phyloP scores from a whole-genome alignment of 495 filamentous ascomycete species.

The Margaritispora aquatica region DNA sequence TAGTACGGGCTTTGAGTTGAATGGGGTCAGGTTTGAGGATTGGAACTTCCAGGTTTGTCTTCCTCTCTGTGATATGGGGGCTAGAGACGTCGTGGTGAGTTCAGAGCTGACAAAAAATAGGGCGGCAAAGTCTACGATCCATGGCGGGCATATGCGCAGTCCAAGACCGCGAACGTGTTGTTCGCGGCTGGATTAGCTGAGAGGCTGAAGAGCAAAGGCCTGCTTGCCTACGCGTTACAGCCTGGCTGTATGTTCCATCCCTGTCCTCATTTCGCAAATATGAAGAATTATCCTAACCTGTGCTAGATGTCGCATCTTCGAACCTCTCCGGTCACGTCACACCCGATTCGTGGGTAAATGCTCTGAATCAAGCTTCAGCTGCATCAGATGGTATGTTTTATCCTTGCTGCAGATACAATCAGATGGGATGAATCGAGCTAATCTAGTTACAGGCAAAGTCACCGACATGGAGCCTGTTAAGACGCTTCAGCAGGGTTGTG shows the following conservation, averaged over 20 bases:
- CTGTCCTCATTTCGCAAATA: neutral
- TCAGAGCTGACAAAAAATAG: neutral
- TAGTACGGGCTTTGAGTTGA: slow-evolving; percentile 1
- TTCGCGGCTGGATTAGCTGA: slow-evolving; percentile 41
- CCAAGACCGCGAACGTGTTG: slow-evolving; percentile 55
- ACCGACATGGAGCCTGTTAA: slow-evolving; percentile 2
- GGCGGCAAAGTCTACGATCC: slow-evolving; percentile 4
- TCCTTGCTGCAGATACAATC: neutral
- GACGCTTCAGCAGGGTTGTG: slow-evolving; percentile 14
- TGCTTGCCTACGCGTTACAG: slow-evolving; percentile 20
- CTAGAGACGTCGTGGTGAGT: neutral
- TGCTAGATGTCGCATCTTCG: neutral
- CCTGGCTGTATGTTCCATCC: slow-evolving; percentile 22
- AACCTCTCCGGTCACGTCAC: slow-evolving; percentile 4
- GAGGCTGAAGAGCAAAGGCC: slow-evolving; percentile 22
- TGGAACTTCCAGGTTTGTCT: slow-evolving; percentile 11
- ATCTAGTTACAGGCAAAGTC: neutral
- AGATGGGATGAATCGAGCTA: neutral
- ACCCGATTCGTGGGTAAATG: neutral
- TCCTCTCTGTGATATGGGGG: too few relatives aligned
- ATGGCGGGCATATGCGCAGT: slow-evolving; percentile 45
- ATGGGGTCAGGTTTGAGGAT: slow-evolving; percentile 13
- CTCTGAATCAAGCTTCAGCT: neutral
- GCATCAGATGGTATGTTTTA: neutral
- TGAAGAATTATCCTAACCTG: neutral